Evolutionary conservation across 495 filamentous ascomycete species (phyloP), one percentile per base, ranked within the genome.

Genomic region (Sordaria brevicollis): DNA sequence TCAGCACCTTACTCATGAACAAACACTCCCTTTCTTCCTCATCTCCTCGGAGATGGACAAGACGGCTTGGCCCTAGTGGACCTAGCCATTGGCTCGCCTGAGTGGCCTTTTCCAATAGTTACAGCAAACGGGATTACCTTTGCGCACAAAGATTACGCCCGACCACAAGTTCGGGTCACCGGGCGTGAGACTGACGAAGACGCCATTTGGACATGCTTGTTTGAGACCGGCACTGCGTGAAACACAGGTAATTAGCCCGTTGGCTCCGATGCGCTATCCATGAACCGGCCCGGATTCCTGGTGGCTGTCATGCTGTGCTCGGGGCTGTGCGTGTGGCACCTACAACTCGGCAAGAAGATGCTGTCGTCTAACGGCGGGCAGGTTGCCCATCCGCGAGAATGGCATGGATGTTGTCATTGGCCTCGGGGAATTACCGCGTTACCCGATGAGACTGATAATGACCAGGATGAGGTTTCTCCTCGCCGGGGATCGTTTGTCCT

Each of bases 101-200:
- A 31, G 5, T 31, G 29, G 49, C 11, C 11, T 25, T 13, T 33
- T 5, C 49, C 49, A 62, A 11, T 49, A 49, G 25, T 31, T 21
- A 33, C 5, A 31, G 49, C 25, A 13, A 62, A 36, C 3, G 25
- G 25, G 11, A 31, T 78, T 77, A 91, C 94, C 94, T 83, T 91
- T 91, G 39, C 93, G 91, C 67, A 96, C 88, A 76, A 97, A 97
- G 6, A 97, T 81, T 8, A 96, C 89, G n/a, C 93, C 93, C 67
- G 86, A 89, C 94, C 94, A 98, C 35, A 91, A 82, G 35, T 86
- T 86, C 11, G 91, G 88, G 75, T 95, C 90, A 33, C 91, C 90
- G 0, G 92, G 90, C n/a, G 89, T 89, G 65, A 96, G 85, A 77
- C 84, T 93, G 79, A 97, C 85, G 78, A 94, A 97, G 54, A 97